Conservation (phyloP, 768 basidiomycete genomes). For the Hericium erinaceus region DNA sequence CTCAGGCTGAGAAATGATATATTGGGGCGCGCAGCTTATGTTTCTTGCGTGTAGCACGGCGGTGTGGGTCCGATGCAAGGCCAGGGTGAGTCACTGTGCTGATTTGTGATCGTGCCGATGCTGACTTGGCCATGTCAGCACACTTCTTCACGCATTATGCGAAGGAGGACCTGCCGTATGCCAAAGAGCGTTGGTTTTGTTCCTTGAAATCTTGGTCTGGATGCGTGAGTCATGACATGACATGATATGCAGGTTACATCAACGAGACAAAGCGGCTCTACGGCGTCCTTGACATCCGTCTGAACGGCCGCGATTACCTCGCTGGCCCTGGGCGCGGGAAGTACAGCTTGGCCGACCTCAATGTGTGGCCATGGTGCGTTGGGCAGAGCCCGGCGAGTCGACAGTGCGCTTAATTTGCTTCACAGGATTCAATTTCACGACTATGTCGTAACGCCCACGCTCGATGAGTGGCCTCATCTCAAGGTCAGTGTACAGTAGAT, state of each 20-base stretch:
- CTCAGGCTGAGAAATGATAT: not conserved
- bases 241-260: constrained; percentile 46
- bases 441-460: constrained; percentile 40
- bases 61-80: constrained; percentile 85
- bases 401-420: not conserved
- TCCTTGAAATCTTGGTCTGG: not conserved
- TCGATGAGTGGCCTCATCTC: constrained; percentile 58
- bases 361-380: constrained; percentile 50
- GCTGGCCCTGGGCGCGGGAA: constrained; percentile 66
- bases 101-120: not conserved
- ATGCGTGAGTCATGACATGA: not conserved
- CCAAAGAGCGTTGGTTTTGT: constrained; percentile 43
- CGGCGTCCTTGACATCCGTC: constrained; percentile 68
- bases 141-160: constrained; percentile 60
- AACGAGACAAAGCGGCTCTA: constrained; percentile 81
- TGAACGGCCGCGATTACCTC: constrained; percentile 69
- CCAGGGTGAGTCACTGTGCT: constrained; percentile 28
- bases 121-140: constrained; percentile 26
- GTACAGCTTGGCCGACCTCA: constrained; percentile 65
- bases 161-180: constrained; percentile 61
- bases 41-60: constrained; percentile 44
- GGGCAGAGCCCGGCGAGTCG: no score
- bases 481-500: constrained; percentile 29
- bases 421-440: constrained; percentile 45
- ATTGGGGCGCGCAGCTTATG: not conserved